Conservation (phyloP, 2,329 filamentous ascomycete genomes). For the Diaporthe helianthi region DNA sequence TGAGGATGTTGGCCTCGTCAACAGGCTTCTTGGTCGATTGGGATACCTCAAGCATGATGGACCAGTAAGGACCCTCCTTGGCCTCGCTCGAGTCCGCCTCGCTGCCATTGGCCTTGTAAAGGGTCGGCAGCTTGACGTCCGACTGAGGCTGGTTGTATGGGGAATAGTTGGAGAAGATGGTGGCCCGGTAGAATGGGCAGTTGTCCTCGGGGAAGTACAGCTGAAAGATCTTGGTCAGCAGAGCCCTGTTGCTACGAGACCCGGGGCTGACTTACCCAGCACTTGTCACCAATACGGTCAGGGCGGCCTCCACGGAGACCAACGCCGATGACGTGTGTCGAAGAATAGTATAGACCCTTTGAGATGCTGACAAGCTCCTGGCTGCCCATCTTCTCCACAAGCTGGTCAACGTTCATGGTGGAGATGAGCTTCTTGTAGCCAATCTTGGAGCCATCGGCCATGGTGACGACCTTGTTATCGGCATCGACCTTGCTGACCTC, state of each 20-base stretch:
- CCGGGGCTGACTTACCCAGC: constrained; percentile 72
- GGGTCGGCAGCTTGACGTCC: constrained; percentile 83
- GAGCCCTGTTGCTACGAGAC: constrained; percentile 33
- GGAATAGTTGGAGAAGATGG: constrained; percentile 99
- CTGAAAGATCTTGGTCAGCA: constrained; percentile 47
- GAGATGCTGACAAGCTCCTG: constrained; percentile 81
- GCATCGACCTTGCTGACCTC: constrained; percentile 88
- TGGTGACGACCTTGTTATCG: constrained; percentile 79
- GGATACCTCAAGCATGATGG: constrained; percentile 98
- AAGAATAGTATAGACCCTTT: constrained; percentile 96
- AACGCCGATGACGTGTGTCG: constrained; percentile 95
- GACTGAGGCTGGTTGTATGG: constrained; percentile 93
- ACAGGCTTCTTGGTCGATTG: constrained; percentile 96
- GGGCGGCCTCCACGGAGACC: constrained; percentile 91
- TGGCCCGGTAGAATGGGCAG: constrained; percentile 99
- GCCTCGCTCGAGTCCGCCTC: constrained; percentile 75
- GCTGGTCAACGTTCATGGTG: constrained; percentile 93
- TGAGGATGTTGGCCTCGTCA: constrained; percentile 81
- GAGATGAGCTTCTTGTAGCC: constrained; percentile 92
- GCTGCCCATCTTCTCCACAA: constrained; percentile 88
- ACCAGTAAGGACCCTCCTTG: constrained; percentile 96
- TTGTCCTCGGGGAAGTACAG: constrained; percentile 99
- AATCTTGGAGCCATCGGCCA: constrained; percentile 86
- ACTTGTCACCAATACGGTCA: constrained; percentile 98
- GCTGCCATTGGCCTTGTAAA: constrained; percentile 85